Conservation (phyloP, 2,329 filamentous ascomycete genomes). For the Pleomassaria siparia region DNA sequence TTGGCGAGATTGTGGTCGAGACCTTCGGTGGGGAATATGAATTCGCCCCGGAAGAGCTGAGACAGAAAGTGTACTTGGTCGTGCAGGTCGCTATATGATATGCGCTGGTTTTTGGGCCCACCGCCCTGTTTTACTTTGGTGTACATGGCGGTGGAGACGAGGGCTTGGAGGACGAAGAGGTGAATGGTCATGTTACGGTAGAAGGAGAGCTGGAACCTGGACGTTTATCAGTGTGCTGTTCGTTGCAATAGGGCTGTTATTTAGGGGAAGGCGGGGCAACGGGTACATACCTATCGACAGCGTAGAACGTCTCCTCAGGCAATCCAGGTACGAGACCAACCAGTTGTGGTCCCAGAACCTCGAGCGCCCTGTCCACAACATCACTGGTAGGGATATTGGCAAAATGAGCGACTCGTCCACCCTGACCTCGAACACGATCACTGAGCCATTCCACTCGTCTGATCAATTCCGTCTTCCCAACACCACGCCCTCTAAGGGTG, state of each 20-base stretch:
- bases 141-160: conserved; percentile 90
- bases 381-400: conserved; percentile 75
- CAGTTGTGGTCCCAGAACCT: conserved; percentile 86
- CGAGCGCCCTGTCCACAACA: conserved; percentile 85
- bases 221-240: conserved; percentile 8
- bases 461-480: conserved; percentile 82
- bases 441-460: conserved; percentile 90
- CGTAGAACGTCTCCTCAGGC: conserved; percentile 89
- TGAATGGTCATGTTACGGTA: conserved; percentile 99
- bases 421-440: conserved; percentile 77
- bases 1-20: conserved; percentile 77
- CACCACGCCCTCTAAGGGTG: conserved; percentile 86
- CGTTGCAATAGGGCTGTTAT: no score
- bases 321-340: conserved; percentile 78
- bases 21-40: conserved; percentile 91
- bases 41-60: conserved; percentile 88
- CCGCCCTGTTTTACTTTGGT: conserved; percentile 87
- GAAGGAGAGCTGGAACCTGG: conserved; percentile 86
- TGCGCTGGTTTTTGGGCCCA: conserved; percentile 77
- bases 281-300: conserved; percentile 74
- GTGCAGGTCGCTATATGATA: conserved; percentile 70
- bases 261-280: neutral
- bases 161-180: conserved; percentile 88
- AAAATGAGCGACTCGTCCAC: conserved; percentile 92
- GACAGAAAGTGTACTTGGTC: conserved; percentile 88